A percentile compares a stretch with the other conserved stretches of the same genome.
phyloP scores from a whole-genome alignment of 2,329 filamentous ascomycete genomes.

The Aspergillus sp. region DNA sequence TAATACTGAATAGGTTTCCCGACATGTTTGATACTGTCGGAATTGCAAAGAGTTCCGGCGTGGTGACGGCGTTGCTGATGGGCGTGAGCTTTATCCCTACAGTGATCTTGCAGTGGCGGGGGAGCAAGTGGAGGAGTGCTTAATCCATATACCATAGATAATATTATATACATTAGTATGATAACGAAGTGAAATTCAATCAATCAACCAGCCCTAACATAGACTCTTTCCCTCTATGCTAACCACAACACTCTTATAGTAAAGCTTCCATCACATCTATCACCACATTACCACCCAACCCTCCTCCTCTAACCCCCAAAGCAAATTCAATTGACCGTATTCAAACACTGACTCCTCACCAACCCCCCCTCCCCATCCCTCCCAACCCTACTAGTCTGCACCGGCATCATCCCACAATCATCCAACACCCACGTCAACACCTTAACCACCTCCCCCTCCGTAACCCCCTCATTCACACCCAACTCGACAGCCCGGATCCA shows the following conservation, averaged over 20 bases:
- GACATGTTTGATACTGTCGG: conserved; percentile 38
- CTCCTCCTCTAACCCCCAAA: not conserved
- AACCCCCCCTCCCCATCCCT: not conserved
- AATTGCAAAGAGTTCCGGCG: conserved; percentile 31
- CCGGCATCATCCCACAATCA: conserved; percentile 4
- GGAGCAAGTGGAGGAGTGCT: conserved; percentile 38
- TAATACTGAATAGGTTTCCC: conserved; percentile 26
- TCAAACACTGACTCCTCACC: not conserved
- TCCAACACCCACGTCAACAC: not conserved
- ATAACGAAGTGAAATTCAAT: too few species aligned
- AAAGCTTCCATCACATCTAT: too few species aligned
- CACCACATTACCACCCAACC: too few species aligned
- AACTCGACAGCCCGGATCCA: conserved; percentile 51
- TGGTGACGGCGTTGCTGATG: conserved; percentile 31
- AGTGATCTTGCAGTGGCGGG: conserved; percentile 28
- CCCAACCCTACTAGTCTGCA: not conserved
- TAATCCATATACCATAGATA: not conserved
- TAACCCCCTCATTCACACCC: conserved; percentile 53
- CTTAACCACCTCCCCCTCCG: conserved; percentile 26
- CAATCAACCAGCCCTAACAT: too few species aligned
- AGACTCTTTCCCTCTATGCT: too few species aligned
- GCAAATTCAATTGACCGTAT: not conserved
- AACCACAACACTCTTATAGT: too few species aligned
- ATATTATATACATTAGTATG: too few species aligned
- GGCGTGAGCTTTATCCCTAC: conserved; percentile 34